These are phyloP conservation scores for Paecilomyces formosus DNA, from an alignment of 2,329 filamentous ascomycete genomes.

Conservation along the genomic window DNA sequence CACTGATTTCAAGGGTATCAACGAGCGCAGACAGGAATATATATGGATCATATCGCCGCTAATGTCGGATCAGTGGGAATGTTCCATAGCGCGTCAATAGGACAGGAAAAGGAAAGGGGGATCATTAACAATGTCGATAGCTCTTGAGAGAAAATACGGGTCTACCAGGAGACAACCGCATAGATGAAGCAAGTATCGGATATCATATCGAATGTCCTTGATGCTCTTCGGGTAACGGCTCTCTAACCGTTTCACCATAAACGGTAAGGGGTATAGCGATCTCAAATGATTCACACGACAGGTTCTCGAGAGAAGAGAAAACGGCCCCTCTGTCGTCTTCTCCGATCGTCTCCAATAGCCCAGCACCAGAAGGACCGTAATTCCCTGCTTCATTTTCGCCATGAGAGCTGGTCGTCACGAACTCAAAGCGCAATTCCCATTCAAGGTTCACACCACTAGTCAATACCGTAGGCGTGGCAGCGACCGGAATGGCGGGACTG, in stretches of 20 bases:
- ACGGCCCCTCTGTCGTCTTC: conserved; percentile 72
- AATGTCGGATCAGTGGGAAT: not conserved
- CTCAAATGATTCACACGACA: conserved; percentile 85
- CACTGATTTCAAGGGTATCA: not conserved
- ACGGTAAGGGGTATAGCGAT: conserved; percentile 77
- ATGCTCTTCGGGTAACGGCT: conserved; percentile 30
- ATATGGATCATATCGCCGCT: not conserved
- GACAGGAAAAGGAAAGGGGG: not conserved
- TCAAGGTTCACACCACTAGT: conserved; percentile 81
- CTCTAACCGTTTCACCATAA: conserved; percentile 53
- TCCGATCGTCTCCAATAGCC: conserved; percentile 70
- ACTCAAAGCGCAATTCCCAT: conserved; percentile 87
- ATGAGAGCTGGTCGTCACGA: conserved; percentile 64
- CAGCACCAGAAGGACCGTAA: conserved; percentile 29
- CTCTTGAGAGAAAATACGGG: not conserved
- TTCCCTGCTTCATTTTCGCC: conserved; percentile 23
- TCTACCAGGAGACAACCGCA: not conserved
- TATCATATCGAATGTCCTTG: conserved; percentile 33
- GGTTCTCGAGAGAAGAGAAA: conserved; percentile 66
- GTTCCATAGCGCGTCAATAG: not conserved
- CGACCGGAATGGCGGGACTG: conserved; percentile 71
- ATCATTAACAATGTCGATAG: not conserved
- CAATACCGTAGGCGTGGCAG: conserved; percentile 82
- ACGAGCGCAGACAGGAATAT: not conserved
- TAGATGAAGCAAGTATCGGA: not conserved